Evolutionary conservation across 2,329 filamentous ascomycete genomes (phyloP).

Genomic region (Cadophora sp.): DNA sequence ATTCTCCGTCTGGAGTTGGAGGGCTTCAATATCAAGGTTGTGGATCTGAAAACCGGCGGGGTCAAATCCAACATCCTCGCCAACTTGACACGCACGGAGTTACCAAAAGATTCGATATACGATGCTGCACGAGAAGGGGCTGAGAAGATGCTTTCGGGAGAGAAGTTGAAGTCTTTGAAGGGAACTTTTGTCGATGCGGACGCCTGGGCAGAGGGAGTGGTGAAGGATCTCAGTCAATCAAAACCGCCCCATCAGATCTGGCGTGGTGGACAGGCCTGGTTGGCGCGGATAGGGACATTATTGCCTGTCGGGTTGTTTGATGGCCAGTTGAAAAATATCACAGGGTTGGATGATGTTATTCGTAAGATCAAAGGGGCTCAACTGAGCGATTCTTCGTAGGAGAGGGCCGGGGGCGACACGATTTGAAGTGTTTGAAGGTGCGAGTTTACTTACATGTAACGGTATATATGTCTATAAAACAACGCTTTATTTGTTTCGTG

Average conservation of each 20-base stretch:
- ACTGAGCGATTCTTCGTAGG: neutral
- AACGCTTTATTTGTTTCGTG: no score
- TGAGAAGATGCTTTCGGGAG: slow-evolving; percentile 23
- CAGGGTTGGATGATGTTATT: slow-evolving; percentile 28
- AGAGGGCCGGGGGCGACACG: neutral
- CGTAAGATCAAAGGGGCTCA: neutral
- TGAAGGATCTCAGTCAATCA: slow-evolving; percentile 27
- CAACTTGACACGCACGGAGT: neutral
- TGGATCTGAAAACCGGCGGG: slow-evolving; percentile 35
- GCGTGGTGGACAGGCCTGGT: slow-evolving; percentile 24
- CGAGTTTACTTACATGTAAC: no score
- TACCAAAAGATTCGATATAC: slow-evolving; percentile 33
- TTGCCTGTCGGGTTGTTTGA: slow-evolving; percentile 31
- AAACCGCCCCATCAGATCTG: slow-evolving; percentile 28
- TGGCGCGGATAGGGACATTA: slow-evolving; percentile 23
- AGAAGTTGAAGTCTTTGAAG: slow-evolving; percentile 5
- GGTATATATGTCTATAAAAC: no score
- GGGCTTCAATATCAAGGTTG: slow-evolving; percentile 35
- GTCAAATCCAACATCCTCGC: slow-evolving; percentile 24
- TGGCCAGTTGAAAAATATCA: slow-evolving; percentile 36
- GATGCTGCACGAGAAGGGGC: slow-evolving; percentile 14
- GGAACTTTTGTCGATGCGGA: slow-evolving; percentile 21
- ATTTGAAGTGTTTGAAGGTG: no score
- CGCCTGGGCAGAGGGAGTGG: slow-evolving; percentile 29
- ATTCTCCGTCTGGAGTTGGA: slow-evolving; percentile 32